Percentiles rank a stretch among this genome's conserved stretches.
Evolutionary conservation across 306 rosid species (phyloP).

Genomic region (Glycyrrhiza uralensis): DNA sequence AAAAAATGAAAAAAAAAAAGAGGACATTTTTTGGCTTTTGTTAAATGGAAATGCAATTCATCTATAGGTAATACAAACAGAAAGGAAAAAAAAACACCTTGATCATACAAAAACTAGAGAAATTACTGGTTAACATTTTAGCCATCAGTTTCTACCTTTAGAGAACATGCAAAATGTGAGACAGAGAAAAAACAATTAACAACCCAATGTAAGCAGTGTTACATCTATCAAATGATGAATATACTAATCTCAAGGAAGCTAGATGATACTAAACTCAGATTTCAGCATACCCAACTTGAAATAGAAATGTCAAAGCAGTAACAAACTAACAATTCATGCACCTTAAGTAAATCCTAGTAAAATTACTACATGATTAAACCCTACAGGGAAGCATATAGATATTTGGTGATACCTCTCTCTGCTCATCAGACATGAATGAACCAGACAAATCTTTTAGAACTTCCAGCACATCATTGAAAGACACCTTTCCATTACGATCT

Average conservation of each 20-base stretch:
- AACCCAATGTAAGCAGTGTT: background rate
- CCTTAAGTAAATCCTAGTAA: background rate
- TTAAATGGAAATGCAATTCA: slow-evolving; percentile 10
- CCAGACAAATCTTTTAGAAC: slow-evolving; percentile 85
- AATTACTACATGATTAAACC: slow-evolving; percentile 3
- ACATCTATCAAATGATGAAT: background rate
- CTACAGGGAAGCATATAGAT: background rate
- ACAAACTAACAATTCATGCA: slow-evolving; percentile 4
- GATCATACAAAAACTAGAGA: background rate
- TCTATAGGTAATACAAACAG: background rate
- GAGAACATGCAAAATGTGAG: background rate
- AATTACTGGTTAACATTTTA: background rate
- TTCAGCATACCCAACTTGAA: background rate
- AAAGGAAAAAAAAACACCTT: background rate
- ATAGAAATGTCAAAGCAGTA: slow-evolving; percentile 15
- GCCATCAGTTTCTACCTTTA: background rate
- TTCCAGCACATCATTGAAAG: slow-evolving; percentile 68
- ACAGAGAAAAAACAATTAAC: background rate
- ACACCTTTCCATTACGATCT: slow-evolving; percentile 72
- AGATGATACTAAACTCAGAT: background rate
- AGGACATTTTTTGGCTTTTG: background rate
- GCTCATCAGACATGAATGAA: slow-evolving; percentile 76
- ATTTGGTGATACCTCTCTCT: slow-evolving; percentile 74
- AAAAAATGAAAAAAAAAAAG: slow-evolving; percentile 4
- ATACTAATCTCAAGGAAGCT: background rate